phyloP scores from a whole-genome alignment of 352 stramenopile species.

The Globisporangium orthogonon region DNA sequence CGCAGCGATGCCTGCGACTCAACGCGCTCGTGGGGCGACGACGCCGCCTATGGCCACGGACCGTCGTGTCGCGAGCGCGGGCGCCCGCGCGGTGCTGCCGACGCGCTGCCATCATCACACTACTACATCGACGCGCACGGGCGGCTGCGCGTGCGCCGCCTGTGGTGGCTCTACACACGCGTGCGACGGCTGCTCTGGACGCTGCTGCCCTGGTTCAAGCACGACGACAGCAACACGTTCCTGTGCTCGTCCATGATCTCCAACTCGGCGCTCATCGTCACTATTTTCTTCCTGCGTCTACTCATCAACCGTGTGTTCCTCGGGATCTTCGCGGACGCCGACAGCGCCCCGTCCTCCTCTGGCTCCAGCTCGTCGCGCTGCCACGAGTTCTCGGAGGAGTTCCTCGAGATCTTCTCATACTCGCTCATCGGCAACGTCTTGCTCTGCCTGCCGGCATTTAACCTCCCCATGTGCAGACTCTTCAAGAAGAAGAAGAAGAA shows the following conservation, averaged over 20 bases:
- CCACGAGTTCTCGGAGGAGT: slow-evolving; percentile 46
- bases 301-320: slow-evolving; percentile 44
- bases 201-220: slow-evolving; percentile 52
- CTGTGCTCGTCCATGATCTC: slow-evolving; percentile 65
- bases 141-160: slow-evolving; percentile 34
- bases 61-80: background rate
- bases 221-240: slow-evolving; percentile 80
- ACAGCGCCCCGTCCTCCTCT: background rate
- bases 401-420: slow-evolving; percentile 64
- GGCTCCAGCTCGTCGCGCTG: slow-evolving; percentile 15
- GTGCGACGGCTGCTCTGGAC: slow-evolving; percentile 34
- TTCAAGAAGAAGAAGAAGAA: slow-evolving; percentile 27
- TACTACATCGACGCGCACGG: slow-evolving; percentile 58
- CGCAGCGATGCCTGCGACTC: slow-evolving; percentile 9
- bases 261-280: slow-evolving; percentile 65
- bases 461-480: slow-evolving; percentile 46
- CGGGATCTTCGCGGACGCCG: slow-evolving; percentile 25
- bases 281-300: slow-evolving; percentile 39
- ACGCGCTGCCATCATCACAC: slow-evolving; percentile 32
- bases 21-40: background rate
- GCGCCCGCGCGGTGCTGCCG: background rate
- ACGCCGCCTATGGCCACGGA: background rate
- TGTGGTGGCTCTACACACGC: slow-evolving; percentile 56
- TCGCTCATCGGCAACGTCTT: slow-evolving; percentile 54
- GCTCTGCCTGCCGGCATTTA: slow-evolving; percentile 62